These are phyloP conservation scores for Candida lessepsii DNA, from an alignment of 805 yeast genomes.

Conservation along the genomic window DNA sequence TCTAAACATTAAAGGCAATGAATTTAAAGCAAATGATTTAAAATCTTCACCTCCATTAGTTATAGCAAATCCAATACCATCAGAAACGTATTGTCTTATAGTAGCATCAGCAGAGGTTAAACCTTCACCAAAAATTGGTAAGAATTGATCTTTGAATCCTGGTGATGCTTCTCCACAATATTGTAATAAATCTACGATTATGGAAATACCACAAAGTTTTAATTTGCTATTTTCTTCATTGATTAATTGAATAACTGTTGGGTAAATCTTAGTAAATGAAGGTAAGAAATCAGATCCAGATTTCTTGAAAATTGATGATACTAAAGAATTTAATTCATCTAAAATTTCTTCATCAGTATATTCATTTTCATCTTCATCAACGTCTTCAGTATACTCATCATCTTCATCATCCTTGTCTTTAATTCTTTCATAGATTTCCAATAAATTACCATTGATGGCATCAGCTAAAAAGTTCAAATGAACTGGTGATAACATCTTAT, in stretches of 20 bases:
- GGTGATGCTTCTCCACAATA: slow-evolving; percentile 69
- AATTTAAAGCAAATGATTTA: slow-evolving; percentile 60
- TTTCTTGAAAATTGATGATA: slow-evolving; percentile 68
- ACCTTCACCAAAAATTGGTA: slow-evolving; percentile 62
- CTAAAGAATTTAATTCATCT: slow-evolving; percentile 78
- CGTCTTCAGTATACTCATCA: slow-evolving; percentile 85
- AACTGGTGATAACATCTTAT: slow-evolving; percentile 51
- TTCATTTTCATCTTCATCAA: slow-evolving; percentile 77
- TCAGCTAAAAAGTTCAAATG: slow-evolving; percentile 58
- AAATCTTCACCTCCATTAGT: slow-evolving; percentile 68
- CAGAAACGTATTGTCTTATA: slow-evolving; percentile 84
- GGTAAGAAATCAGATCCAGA: slow-evolving; percentile 58
- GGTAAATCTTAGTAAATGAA: slow-evolving; percentile 62
- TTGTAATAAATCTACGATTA: slow-evolving; percentile 78
- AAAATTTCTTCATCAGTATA: slow-evolving; percentile 89
- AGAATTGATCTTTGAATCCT: slow-evolving; percentile 62
- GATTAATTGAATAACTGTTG: slow-evolving; percentile 60
- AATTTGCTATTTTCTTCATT: slow-evolving; percentile 66
- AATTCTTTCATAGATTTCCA: slow-evolving; percentile 69
- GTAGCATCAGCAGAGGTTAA: slow-evolving; percentile 65
- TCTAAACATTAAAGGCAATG: slow-evolving; percentile 73
- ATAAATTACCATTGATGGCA: slow-evolving; percentile 58
- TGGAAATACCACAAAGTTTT: slow-evolving; percentile 74
- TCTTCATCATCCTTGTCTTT: slow-evolving; percentile 65
- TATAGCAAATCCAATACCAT: slow-evolving; percentile 82